phyloP scores from a whole-genome alignment of 768 basidiomycete species.

The Daedalea quercina region DNA sequence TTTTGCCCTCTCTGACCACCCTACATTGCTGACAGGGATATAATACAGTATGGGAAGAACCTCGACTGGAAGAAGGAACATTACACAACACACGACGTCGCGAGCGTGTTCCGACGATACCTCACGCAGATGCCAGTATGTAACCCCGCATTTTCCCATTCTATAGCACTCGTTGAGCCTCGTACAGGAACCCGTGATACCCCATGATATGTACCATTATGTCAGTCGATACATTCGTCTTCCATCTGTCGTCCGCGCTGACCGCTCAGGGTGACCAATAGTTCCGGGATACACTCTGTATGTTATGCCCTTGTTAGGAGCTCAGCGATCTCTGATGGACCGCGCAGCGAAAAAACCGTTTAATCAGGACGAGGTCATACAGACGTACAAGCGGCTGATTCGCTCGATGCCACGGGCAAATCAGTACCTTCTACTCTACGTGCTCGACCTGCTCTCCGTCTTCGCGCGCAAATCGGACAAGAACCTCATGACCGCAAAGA shows the following conservation, averaged over 20 bases:
- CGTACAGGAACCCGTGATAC: conserved; percentile 87
- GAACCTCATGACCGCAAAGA: conserved; percentile 94
- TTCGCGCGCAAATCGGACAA: conserved; percentile 87
- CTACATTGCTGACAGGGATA: conserved; percentile 1
- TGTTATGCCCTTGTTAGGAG: conserved; percentile 14
- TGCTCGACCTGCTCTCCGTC: conserved; percentile 91
- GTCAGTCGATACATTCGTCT: conserved; percentile 39
- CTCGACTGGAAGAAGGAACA: conserved; percentile 83
- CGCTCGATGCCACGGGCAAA: conserved; percentile 80
- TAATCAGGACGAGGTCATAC: conserved; percentile 66
- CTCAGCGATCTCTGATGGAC: conserved; percentile 6
- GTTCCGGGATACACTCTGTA: conserved; percentile 79
- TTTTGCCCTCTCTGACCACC: conserved; percentile 3
- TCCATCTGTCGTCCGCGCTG: conserved; percentile 7
- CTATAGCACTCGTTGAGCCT: neutral
- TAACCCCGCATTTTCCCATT: conserved; percentile 11
- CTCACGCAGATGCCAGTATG: conserved; percentile 94
- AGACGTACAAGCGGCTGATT: conserved; percentile 81
- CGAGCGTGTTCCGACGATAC: conserved; percentile 92
- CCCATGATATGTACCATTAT: conserved; percentile 79
- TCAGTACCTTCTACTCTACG: conserved; percentile 95
- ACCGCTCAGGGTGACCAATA: conserved; percentile 21
- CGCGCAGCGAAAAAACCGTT: conserved; percentile 56
- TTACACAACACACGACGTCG: conserved; percentile 95
- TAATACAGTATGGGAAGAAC: conserved; percentile 79